These are phyloP conservation scores for Xylaria palmicola DNA, from an alignment of 495 filamentous ascomycete species.

Conservation along the genomic window DNA sequence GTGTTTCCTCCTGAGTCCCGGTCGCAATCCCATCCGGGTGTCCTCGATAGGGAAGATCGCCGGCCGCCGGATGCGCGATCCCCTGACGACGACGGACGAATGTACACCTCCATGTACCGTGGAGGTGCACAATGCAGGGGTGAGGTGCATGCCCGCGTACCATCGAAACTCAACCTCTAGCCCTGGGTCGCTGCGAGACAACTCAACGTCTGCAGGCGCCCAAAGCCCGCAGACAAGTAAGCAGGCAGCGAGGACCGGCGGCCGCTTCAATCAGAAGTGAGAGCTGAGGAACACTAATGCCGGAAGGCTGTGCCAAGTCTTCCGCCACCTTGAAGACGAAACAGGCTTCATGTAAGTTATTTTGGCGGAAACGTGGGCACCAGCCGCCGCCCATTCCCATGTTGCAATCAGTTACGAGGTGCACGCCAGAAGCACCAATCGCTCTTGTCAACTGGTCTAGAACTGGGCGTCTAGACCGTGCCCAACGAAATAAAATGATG, in stretches of 20 bases:
- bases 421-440: background rate
- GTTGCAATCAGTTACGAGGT: constrained; percentile 10
- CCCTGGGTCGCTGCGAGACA: constrained; percentile 7
- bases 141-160: constrained; percentile 2
- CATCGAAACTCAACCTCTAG: constrained; percentile 1
- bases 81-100: too few species aligned
- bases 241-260: background rate
- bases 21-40: background rate
- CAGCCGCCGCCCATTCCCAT: constrained; percentile 2
- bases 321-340: background rate
- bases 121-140: constrained; percentile 4
- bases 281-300: constrained; percentile 1
- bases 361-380: background rate
- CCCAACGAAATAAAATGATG: background rate
- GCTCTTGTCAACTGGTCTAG: background rate
- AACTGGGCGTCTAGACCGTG: background rate
- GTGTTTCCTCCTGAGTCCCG: constrained; percentile 2
- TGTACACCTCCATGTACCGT: background rate
- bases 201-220: constrained; percentile 9
- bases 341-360: background rate
- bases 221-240: background rate
- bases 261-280: constrained; percentile 2
- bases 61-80: constrained; percentile 1
- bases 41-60: background rate
- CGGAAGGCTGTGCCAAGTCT: background rate